Evolutionary conservation across 2,329 filamentous ascomycete species (phyloP).

Genomic region (Trichoderma citrinoviride): DNA sequence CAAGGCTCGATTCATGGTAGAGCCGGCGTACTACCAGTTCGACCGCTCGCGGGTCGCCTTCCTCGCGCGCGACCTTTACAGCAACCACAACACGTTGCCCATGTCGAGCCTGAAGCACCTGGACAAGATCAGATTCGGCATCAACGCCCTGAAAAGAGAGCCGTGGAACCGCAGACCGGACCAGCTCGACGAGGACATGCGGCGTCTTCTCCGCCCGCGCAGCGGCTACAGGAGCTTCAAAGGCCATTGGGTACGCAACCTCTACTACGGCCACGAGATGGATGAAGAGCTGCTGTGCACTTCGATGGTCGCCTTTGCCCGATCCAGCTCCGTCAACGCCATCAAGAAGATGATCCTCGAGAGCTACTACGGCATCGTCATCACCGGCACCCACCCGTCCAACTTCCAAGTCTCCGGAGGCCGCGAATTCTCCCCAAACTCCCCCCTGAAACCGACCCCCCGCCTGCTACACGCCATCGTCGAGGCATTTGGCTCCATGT

Average conservation of each 20-base stretch:
- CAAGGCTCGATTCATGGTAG: conserved; percentile 46
- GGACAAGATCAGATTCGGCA: conserved; percentile 34
- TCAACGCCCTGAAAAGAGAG: conserved; percentile 28
- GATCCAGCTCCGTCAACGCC: conserved; percentile 36
- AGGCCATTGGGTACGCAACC: conserved; percentile 32
- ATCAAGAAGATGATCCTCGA: conserved; percentile 37
- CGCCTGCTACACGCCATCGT: conserved; percentile 64
- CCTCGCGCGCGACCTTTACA: conserved; percentile 40
- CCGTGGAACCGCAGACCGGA: conserved; percentile 35
- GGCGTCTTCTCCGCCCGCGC: conserved; percentile 31
- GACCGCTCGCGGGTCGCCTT: conserved; percentile 42
- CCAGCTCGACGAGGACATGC: conserved; percentile 28
- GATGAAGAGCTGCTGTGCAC: conserved; percentile 43
- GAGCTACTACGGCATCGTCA: conserved; percentile 33
- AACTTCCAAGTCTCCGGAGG: conserved; percentile 34
- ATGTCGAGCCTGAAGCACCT: conserved; percentile 28
- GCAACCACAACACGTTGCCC: conserved; percentile 21
- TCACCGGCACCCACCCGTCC: conserved; percentile 23
- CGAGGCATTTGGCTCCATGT: conserved; percentile 66
- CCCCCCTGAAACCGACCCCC: conserved; percentile 56
- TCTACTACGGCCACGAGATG: conserved; percentile 31
- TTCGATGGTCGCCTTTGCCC: conserved; percentile 43
- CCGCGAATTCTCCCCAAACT: conserved; percentile 44
- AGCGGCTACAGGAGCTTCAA: conserved; percentile 29
- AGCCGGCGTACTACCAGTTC: conserved; percentile 47